Evolutionary conservation across 768 basidiomycete genomes (phyloP).

Genomic region (Boletus rubropictus): DNA sequence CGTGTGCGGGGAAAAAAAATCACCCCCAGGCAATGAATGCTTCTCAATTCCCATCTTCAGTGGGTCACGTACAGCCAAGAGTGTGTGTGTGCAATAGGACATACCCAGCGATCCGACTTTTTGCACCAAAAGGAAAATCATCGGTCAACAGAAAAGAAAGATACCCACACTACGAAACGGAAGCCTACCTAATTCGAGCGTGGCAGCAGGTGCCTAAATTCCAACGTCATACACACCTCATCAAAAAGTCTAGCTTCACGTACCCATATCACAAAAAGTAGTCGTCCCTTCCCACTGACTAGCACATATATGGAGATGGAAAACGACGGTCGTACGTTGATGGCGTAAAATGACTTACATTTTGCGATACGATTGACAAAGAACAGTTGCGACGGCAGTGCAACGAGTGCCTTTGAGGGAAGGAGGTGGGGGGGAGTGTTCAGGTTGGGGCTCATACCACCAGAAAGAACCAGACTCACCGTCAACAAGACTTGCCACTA

Average conservation of each 20-base stretch:
- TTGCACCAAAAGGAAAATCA: background rate
- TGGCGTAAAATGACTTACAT: conserved; percentile 8
- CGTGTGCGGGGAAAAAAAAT: background rate
- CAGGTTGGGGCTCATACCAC: background rate
- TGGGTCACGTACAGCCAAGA: background rate
- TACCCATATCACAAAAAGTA: conserved; percentile 13
- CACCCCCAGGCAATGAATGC: conserved; percentile 14
- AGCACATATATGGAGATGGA: background rate
- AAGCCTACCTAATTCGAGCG: conserved; percentile 13
- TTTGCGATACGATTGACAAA: conserved; percentile 17
- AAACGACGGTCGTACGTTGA: background rate
- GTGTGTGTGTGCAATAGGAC: background rate
- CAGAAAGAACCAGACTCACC: conserved; percentile 1
- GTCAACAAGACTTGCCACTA: conserved; percentile 21
- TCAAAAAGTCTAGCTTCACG: conserved; percentile 1
- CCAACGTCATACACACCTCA: conserved; percentile 1
- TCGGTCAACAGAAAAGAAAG: background rate
- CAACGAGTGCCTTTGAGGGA: conserved; percentile 8
- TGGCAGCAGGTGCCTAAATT: conserved; percentile 12
- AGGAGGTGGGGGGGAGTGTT: background rate
- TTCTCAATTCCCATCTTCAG: conserved; percentile 4
- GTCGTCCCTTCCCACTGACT: conserved; percentile 15
- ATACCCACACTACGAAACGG: background rate
- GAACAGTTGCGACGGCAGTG: conserved; percentile 17
- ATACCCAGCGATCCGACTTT: conserved; percentile 11